Evolutionary conservation across 2,329 filamentous ascomycete genomes (phyloP).

Genomic region (Penicillium occitanis): DNA sequence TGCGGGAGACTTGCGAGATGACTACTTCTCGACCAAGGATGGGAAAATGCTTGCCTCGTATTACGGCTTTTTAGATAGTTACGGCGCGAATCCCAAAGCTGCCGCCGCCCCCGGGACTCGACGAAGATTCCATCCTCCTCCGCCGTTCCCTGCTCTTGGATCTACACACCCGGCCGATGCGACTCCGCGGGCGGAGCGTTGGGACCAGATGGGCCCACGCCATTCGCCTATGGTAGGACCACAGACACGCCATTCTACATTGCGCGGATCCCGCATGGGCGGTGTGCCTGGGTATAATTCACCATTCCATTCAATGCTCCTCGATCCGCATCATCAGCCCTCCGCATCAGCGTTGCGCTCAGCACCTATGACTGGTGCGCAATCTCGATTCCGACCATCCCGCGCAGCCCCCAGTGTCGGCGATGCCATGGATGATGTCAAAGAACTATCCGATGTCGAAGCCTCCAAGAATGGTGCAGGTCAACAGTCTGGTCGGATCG

Average conservation of each 20-base stretch:
- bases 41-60: constrained; percentile 98
- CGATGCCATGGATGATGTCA: constrained; percentile 34
- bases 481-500: constrained; percentile 25
- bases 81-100: constrained; percentile 71
- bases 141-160: constrained; percentile 69
- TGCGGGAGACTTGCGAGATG: constrained; percentile 70
- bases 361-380: constrained; percentile 26
- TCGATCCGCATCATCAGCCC: constrained; percentile 50
- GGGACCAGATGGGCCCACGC: constrained; percentile 28
- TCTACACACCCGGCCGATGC: constrained; percentile 55
- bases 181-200: constrained; percentile 44
- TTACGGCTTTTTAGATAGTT: constrained; percentile 92
- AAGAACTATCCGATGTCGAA: constrained; percentile 28
- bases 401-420: constrained; percentile 24
- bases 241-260: constrained; percentile 31
- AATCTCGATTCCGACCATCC: constrained; percentile 35
- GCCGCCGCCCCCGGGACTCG: constrained; percentile 53
- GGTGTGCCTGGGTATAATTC: constrained; percentile 33
- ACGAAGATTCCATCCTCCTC: constrained; percentile 70
- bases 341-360: constrained; percentile 40
- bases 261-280: constrained; percentile 31
- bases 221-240: constrained; percentile 25
- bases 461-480: constrained; percentile 17
- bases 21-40: constrained; percentile 93
- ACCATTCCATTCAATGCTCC: constrained; percentile 45